Evolutionary conservation across 805 yeast genomes (phyloP).

Genomic region (Yarrowia hollandica): DNA sequence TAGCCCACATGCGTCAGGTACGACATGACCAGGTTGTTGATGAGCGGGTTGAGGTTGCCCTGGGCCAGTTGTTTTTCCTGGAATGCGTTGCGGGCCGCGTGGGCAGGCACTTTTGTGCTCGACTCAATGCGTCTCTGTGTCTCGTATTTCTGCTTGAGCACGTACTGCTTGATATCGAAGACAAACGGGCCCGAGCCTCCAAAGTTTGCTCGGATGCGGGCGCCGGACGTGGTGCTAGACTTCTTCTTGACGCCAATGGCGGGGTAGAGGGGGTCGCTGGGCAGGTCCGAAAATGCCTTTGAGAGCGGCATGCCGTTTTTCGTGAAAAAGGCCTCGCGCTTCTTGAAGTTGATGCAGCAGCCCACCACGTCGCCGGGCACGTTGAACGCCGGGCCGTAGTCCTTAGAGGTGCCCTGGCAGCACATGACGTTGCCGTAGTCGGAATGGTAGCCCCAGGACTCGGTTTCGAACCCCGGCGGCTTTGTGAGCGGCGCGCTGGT

Average conservation of each 20-base stretch:
- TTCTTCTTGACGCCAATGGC: constrained; percentile 45
- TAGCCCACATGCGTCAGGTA: constrained; percentile 63
- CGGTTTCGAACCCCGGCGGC: constrained; percentile 51
- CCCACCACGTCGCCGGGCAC: constrained; percentile 66
- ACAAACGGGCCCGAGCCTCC: constrained; percentile 49
- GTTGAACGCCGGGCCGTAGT: constrained; percentile 51
- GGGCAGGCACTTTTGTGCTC: constrained; percentile 30
- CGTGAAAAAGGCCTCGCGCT: constrained; percentile 67
- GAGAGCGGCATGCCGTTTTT: constrained; percentile 73
- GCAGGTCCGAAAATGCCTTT: constrained; percentile 52
- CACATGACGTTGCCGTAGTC: constrained; percentile 50
- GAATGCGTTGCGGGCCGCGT: constrained; percentile 29
- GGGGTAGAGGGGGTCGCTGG: constrained; percentile 50
- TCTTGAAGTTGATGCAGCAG: constrained; percentile 73
- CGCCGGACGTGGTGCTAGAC: constrained; percentile 39
- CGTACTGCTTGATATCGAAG: constrained; percentile 60
- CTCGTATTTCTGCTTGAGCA: constrained; percentile 47
- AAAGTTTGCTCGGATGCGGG: constrained; percentile 53
- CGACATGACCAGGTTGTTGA: constrained; percentile 45
- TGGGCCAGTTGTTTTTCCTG: constrained; percentile 29
- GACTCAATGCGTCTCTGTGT: constrained; percentile 34
- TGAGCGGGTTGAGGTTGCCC: constrained; percentile 32
- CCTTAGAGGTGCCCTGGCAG: constrained; percentile 45
- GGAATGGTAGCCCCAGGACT: constrained; percentile 56
- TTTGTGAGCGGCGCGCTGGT: constrained; percentile 40